Base-by-base conservation (phyloP, 108 stramenopile species). In the Mayamaea pseudoterrestris region DNA sequence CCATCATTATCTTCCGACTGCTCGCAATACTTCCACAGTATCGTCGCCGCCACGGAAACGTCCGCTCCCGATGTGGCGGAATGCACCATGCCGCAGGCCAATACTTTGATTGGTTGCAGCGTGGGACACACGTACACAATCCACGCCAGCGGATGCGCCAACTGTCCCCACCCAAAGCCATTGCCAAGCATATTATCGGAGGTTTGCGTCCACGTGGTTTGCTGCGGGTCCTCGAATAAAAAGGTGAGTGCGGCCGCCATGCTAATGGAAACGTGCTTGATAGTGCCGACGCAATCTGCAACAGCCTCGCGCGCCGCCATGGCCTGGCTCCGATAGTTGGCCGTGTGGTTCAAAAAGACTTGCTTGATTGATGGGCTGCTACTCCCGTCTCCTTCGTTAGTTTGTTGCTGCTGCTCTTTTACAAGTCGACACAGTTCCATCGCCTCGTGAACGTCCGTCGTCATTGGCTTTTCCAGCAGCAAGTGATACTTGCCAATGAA, bases 401-500 rank as follows among this genome's bases (percentile, higher is more conserved):
- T 22, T 2, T 16, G 26, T 3, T 25, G 17, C 50, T 50, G 44
- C 32, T 35, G 27, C 22, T 27, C 34, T 5, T 31, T 5, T 5
- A 66, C 65, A 30, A 59, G 13, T 0, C 60, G 53, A 28, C 59
- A 50, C 47, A 83, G 43, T 27, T 57, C 31, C 12, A 46, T 53
- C 0, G 76, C 81, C 26, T 78, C 71, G 5, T 51, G 34, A 18
- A 83, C 59, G 27, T 66, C 57, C 4, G 81, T 83, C 14, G 71
- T 74, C 76, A 83, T 76, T 17, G 81, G 81, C 49, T 83, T 83
- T 55, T 83, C 81, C 74, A 78, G 73, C 25, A 83, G 27, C 14
- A 83, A 64, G 49, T 75, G 69, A 27, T 77, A 26, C 35, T 64
- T 46, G 34, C 46, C 37, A 17, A 77, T 43, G 23, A 77, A 45